Base-by-base conservation (phyloP, 306 rosid species). In the Lupinus albus region DNA sequence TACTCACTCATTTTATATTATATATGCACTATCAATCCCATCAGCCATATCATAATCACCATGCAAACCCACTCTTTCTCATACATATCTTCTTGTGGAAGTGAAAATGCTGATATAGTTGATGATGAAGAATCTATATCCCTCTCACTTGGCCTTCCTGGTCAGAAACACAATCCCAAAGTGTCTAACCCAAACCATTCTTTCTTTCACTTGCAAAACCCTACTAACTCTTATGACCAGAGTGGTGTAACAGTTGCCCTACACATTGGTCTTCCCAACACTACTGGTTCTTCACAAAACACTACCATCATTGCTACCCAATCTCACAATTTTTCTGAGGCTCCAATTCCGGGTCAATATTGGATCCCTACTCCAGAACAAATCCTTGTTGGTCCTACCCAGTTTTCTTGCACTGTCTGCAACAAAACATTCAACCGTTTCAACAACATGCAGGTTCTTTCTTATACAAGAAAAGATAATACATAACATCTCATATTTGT, bases 281-380 rank as follows among this genome's bases (percentile, higher is more conserved):
- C 61, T 8, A 9, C 71, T n/a, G n/a, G n/a, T n/a, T n/a, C n/a
- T n/a, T n/a, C n/a, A 5, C 6, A 51, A 15, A 33, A 30, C 15
- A 58, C n/a, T 50, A 68, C 57, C 61, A n/a, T 46, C 17, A 71
- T 64, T 7, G 20, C 4, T 11, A 79, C 4, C 11, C 75, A 80
- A 47, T 58, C 71, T 45, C 80, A 73, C 60, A 78, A 48, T 17
- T 46, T 17, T 35, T 11, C 42, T 49, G 36, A 75, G 0, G 14
- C 80, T 36, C 78, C 69, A 1, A 16, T 68, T 14, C 74, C 79
- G 65, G 81, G 76, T 57, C 95, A 89, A 51, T 92, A 89, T 60
- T 92, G 98, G 98, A 89, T 92, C 32, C 98, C 98, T 53, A 81
- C 98, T 18, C 88, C 89, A 3, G 87, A 95, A 1, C 98, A 92